Evolutionary conservation across 495 filamentous ascomycete species (phyloP), one percentile per base, ranked within the genome.

Genomic region (Daldinia decipiens): DNA sequence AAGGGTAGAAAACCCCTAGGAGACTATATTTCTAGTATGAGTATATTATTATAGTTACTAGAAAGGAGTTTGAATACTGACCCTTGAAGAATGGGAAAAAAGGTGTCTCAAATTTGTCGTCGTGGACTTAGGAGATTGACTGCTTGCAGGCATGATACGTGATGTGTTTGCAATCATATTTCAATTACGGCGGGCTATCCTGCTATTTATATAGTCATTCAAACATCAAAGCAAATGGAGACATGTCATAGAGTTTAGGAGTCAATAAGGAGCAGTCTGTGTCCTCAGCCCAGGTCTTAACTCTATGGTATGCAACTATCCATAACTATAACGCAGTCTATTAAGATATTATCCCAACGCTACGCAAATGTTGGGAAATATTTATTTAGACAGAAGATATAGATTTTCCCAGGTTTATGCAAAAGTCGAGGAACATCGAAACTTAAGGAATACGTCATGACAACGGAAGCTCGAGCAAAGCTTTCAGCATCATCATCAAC

Each of bases 391-490:
- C 59, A 19, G 15, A 26, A 26, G 29, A 4, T 12, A 21, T 19
- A 0, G 11, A 21, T 2, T 12, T 19, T 19, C 15, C 26, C 26
- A 47, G 17, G 8, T 17, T 19, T 59, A 67, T 67, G 64, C 56
- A 45, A 13, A 40, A 34, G 31, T 9, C 43, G 43, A 24, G 4
- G 47, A 34, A 40, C n/a, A 34, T 2, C 50, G 58, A 27, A 50
- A 26, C 45, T 26, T 62, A 62, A 61, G 9, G 65, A 65, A 65
- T 73, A 73, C 70, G 70, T 73, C 70, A 73, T 73, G 21, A 65
- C 56, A n/a, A 52, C 55, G 70, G 24, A 47, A 66, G 54, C 67
- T 65, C 8, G 9, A 50, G n/a, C 38, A 39, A 54, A 64, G 27
- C 31, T 72, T 36, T 19, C 29, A 64, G 36, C 65, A 68, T 68